Evolutionary conservation across 768 basidiomycete species (phyloP).

Genomic region (Xerocomellus amylosporus): DNA sequence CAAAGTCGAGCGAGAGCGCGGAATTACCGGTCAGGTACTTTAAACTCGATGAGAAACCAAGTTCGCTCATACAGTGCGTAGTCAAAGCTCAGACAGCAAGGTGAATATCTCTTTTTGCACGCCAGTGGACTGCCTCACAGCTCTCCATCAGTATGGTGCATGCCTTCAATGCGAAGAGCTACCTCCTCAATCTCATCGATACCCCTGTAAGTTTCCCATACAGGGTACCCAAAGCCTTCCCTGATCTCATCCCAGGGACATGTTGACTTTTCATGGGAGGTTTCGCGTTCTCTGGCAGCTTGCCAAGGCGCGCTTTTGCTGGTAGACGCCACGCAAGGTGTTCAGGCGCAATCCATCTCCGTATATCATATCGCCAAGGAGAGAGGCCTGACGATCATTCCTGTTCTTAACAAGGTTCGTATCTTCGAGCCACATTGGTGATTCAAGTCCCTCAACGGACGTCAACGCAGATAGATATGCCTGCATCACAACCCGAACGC

Average conservation of each 20-base stretch:
- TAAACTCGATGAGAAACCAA: not conserved
- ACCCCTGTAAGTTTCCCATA: slow-evolving; percentile 63
- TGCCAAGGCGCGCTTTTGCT: slow-evolving; percentile 87
- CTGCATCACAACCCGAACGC: slow-evolving; percentile 79
- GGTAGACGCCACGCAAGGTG: slow-evolving; percentile 96
- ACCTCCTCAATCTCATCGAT: slow-evolving; percentile 92
- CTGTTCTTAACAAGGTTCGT: slow-evolving; percentile 86
- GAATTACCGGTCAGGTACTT: slow-evolving; percentile 72
- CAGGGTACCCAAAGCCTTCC: not conserved
- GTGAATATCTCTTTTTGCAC: slow-evolving; percentile 34
- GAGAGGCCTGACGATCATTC: slow-evolving; percentile 77
- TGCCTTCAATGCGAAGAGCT: slow-evolving; percentile 46
- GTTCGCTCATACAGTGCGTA: slow-evolving; percentile 25
- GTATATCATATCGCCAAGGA: slow-evolving; percentile 89
- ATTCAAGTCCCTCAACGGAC: not conserved
- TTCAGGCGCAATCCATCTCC: slow-evolving; percentile 96
- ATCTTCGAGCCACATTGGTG: not conserved
- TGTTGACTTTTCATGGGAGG: slow-evolving; percentile 98
- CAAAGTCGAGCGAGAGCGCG: slow-evolving; percentile 95
- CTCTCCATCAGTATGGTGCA: slow-evolving; percentile 69
- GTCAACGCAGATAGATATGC: slow-evolving; percentile 75
- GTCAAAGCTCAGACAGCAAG: slow-evolving; percentile 97
- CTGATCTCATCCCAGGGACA: slow-evolving; percentile 61
- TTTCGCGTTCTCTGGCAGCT: slow-evolving; percentile 86
- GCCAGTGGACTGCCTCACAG: slow-evolving; percentile 2